Evolutionary conservation across 2,329 filamentous ascomycete genomes (phyloP).

Genomic region (Fusarium sp.): DNA sequence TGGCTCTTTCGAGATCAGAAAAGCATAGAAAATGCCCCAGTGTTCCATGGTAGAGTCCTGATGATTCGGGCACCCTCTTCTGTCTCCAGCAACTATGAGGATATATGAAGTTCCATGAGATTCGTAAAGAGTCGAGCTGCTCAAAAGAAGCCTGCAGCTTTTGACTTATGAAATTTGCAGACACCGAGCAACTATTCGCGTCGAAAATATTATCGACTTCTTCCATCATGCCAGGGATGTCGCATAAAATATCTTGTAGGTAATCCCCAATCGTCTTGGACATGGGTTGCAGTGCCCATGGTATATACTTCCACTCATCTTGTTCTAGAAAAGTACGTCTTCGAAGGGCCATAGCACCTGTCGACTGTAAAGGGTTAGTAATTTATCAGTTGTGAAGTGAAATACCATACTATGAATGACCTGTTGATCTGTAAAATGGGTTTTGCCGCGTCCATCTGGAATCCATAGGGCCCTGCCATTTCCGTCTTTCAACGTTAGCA

Average conservation of each 20-base stretch:
- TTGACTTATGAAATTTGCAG: background rate
- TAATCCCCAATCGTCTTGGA: background rate
- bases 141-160: background rate
- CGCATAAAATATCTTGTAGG: background rate
- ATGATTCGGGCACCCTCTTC: rapidly evolving
- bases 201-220: background rate
- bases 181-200: rapidly evolving
- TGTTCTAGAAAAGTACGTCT: background rate
- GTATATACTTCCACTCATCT: background rate
- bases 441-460: background rate
- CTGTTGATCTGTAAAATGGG: background rate
- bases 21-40: background rate
- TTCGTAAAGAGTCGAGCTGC: background rate
- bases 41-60: background rate
- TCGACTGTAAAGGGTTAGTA: background rate
- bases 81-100: background rate
- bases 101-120: background rate
- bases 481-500: background rate
- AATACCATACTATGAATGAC: background rate
- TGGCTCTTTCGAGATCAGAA: background rate
- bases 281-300: background rate
- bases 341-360: background rate
- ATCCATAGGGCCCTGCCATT: background rate
- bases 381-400: rapidly evolving
- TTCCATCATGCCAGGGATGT: background rate